These are phyloP conservation scores for Diaporthe sp. DNA, from an alignment of 2,329 filamentous ascomycete species.

Conservation along the genomic window DNA sequence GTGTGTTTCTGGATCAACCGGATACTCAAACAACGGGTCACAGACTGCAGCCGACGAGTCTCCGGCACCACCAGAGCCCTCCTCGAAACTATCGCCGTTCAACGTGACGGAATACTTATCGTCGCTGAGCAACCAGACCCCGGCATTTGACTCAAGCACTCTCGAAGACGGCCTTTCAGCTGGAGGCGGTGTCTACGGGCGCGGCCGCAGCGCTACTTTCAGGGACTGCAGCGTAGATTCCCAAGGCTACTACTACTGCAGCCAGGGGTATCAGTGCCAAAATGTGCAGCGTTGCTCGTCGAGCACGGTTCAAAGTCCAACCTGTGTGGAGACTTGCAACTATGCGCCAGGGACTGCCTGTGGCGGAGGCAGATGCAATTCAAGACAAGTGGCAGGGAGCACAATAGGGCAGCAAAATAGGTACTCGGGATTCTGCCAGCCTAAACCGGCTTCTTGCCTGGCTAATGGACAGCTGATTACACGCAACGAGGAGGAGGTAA, in stretches of 20 bases:
- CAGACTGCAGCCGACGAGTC: neutral
- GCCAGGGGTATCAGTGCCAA: neutral
- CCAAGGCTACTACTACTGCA: neutral
- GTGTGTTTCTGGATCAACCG: conserved; percentile 1
- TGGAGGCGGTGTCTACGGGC: neutral
- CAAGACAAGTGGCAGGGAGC: neutral
- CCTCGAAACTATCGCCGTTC: neutral
- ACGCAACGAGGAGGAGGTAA: neutral
- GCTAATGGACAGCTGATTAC: conserved; percentile 1
- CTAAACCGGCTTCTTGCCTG: neutral
- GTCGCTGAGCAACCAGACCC: neutral
- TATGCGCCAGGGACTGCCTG: neutral
- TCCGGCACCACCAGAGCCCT: neutral
- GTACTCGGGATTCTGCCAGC: neutral
- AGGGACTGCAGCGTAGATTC: neutral
- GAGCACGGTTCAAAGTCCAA: neutral
- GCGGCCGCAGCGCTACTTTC: neutral
- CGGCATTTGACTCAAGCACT: neutral
- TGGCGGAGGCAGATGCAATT: neutral
- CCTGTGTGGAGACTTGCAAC: conserved; percentile 8
- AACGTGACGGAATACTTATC: neutral
- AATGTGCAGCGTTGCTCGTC: neutral
- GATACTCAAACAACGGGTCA: neutral
- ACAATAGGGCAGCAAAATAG: neutral
- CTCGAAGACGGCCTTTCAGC: conserved; percentile 1